Evolutionary conservation across 1,284 basidiomycete species (phyloP).

Genomic region (Cryptococcus sp.): DNA sequence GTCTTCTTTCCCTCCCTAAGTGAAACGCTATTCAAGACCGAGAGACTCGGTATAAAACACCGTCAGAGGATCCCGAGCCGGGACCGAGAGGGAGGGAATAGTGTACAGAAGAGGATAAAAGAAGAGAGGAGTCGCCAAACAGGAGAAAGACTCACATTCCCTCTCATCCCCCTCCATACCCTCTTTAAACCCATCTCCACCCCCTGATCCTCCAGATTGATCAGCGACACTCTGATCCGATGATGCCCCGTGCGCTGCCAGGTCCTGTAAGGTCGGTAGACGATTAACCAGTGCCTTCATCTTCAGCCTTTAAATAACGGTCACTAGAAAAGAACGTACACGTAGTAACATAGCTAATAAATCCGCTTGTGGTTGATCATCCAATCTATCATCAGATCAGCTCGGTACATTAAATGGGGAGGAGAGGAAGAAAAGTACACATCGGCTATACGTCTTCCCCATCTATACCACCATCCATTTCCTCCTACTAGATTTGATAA

Average conservation of each 20-base stretch:
- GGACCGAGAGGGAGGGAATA: too few relatives aligned
- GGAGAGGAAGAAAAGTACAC: conserved; percentile 55
- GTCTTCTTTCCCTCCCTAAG: too few relatives aligned
- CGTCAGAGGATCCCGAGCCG: too few relatives aligned
- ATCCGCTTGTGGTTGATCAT: conserved; percentile 63
- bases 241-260: conserved; percentile 78
- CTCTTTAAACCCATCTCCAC: conserved; percentile 72
- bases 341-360: conserved; percentile 65
- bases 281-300: conserved; percentile 71
- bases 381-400: conserved; percentile 53
- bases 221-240: conserved; percentile 53
- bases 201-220: conserved; percentile 22
- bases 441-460: conserved; percentile 73
- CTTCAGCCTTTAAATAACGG: not conserved
- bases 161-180: conserved; percentile 82
- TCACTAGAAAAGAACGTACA: conserved; percentile 52
- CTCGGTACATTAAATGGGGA: too few relatives aligned
- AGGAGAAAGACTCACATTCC: conserved; percentile 61
- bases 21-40: too few relatives aligned
- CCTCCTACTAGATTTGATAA: conserved; percentile 74
- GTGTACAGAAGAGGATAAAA: not conserved
- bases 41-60: too few relatives aligned
- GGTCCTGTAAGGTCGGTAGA: conserved; percentile 75
- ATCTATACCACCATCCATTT: conserved; percentile 85
- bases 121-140: too few relatives aligned